A percentile compares a stretch with the other conserved stretches of the same genome.
Conservation (phyloP, 306 rosid species). For the Pachyrhizus erosus region DNA sequence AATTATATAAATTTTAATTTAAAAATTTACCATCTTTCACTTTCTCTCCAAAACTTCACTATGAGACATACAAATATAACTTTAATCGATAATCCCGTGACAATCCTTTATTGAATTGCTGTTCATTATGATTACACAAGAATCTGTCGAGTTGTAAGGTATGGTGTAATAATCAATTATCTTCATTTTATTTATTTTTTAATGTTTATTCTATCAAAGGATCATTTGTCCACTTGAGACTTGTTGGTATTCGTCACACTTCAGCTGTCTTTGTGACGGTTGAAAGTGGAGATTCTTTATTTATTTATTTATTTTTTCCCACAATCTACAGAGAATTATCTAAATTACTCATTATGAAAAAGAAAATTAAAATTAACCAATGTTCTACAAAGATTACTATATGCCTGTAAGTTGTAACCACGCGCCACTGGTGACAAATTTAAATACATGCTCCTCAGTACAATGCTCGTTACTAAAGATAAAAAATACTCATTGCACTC, state of each 20-base stretch:
- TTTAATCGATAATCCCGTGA: background rate
- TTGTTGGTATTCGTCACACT: background rate
- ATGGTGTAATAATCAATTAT: background rate
- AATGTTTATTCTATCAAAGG: background rate
- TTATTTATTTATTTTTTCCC: background rate
- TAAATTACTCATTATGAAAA: background rate
- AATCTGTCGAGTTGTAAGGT: background rate
- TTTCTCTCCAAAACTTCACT: background rate
- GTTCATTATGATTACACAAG: background rate
- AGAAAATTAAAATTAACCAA: background rate
- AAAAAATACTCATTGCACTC: background rate
- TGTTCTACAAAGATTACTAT: too few relatives aligned
- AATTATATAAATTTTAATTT: too few relatives aligned
- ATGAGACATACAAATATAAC: background rate
- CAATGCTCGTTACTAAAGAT: too few relatives aligned
- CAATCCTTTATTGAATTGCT: background rate
- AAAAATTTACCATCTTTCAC: background rate
- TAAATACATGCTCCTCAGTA: too few relatives aligned
- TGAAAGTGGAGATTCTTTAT: too few relatives aligned
- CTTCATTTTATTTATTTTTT: background rate
- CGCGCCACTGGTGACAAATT: too few relatives aligned
- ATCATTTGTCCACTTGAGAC: background rate
- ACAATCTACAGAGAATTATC: background rate
- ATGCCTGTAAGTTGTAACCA: too few relatives aligned
- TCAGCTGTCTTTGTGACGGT: background rate